A percentile compares a stretch with the other conserved stretches of the same genome.
phyloP scores from a whole-genome alignment of 148 eudicot genomes.

The Cornus kousa region DNA sequence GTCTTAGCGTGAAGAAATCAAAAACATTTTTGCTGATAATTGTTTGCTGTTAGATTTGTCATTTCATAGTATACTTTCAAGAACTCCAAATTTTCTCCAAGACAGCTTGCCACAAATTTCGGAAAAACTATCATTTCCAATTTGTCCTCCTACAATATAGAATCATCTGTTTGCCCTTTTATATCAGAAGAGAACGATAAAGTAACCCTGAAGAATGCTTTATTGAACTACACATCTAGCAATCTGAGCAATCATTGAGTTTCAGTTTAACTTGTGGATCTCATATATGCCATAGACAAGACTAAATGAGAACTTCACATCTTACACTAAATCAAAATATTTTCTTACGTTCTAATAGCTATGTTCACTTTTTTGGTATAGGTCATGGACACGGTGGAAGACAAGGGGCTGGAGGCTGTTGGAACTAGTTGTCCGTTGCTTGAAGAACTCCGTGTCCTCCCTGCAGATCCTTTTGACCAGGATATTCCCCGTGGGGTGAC shows the following conservation, averaged over 20 bases:
- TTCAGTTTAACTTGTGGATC: not conserved
- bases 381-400: slow-evolving; percentile 81
- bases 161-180: not conserved
- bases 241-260: not conserved
- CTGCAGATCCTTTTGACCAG: slow-evolving; percentile 65
- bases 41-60: not conserved
- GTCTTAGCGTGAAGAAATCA: not conserved
- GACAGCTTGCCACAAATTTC: no score
- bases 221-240: not conserved
- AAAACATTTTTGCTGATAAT: not conserved
- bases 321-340: not conserved
- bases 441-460: slow-evolving; percentile 84
- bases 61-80: not conserved
- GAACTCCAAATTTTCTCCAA: not conserved
- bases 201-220: not conserved
- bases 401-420: slow-evolving; percentile 74
- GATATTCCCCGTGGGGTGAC: slow-evolving; percentile 58
- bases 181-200: not conserved
- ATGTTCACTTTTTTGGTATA: slow-evolving; percentile 16
- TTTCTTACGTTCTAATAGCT: not conserved
- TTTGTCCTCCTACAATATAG: not conserved
- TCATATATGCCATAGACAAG: not conserved
- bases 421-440: slow-evolving; percentile 69
- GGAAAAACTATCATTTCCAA: not conserved
- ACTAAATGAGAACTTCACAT: not conserved